A percentile compares a stretch with the other conserved stretches of the same genome.
Conservation (phyloP, 768 basidiomycete species). For the Strobilomyces dryophilus region DNA sequence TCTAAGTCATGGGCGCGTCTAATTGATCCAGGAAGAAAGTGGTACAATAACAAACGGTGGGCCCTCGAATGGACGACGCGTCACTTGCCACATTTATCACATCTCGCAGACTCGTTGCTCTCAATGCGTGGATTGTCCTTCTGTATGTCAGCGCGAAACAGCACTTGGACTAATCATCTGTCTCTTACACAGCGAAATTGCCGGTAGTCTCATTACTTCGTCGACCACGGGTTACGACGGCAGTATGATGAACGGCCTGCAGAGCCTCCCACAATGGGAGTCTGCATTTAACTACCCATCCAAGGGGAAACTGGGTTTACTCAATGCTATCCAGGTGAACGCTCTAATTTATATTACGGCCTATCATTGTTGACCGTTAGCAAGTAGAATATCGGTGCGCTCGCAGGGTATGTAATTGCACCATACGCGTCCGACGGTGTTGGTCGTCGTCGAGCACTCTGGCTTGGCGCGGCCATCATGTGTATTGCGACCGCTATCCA, state of each 20-base stretch:
- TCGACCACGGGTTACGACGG: constrained; percentile 76
- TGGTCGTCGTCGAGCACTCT: constrained; percentile 65
- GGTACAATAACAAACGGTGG: constrained; percentile 75
- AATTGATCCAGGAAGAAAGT: constrained; percentile 61
- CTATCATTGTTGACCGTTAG: background rate
- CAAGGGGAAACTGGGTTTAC: constrained; percentile 56
- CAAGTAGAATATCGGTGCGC: constrained; percentile 59
- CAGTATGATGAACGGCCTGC: constrained; percentile 78
- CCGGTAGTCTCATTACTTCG: constrained; percentile 62
- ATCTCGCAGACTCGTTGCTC: constrained; percentile 45
- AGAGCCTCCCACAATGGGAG: constrained; percentile 62
- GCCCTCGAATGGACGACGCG: constrained; percentile 3
- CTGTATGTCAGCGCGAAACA: constrained; percentile 38
- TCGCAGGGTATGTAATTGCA: constrained; percentile 66
- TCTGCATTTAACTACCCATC: constrained; percentile 54
- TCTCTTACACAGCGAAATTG: background rate
- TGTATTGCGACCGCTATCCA: constrained; percentile 63
- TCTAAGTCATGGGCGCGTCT: constrained; percentile 44
- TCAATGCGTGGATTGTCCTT: constrained; percentile 69
- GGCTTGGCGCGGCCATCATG: constrained; percentile 71
- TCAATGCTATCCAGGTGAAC: constrained; percentile 69
- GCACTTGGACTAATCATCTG: background rate
- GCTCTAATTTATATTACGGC: background rate
- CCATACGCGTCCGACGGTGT: constrained; percentile 70
- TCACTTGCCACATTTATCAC: background rate